phyloP scores from a whole-genome alignment of 2,329 filamentous ascomycete species.

The Hypoxylon rubiginosum region DNA sequence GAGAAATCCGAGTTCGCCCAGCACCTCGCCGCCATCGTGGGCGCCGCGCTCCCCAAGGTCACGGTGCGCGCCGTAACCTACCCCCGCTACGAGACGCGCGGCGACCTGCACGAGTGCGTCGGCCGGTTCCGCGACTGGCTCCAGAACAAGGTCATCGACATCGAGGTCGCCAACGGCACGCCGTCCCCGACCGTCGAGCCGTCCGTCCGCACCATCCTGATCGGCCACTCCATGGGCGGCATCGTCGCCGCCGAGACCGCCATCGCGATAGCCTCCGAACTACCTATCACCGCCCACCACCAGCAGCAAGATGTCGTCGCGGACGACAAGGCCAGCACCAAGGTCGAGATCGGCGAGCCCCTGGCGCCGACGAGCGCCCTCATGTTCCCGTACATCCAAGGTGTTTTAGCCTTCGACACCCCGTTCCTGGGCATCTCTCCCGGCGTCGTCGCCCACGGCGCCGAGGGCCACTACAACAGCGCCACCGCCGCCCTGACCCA shows the following conservation, averaged over 20 bases:
- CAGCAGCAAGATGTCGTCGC: neutral
- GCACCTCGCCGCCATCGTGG: conserved; percentile 75
- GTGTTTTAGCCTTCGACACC: conserved; percentile 92
- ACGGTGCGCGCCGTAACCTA: conserved; percentile 78
- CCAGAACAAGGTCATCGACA: conserved; percentile 90
- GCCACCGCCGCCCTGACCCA: conserved; percentile 77
- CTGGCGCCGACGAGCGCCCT: conserved; percentile 67
- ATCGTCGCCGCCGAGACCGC: conserved; percentile 94
- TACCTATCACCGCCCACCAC: conserved; percentile 59
- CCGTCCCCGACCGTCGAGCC: conserved; percentile 52
- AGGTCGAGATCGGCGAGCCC: conserved; percentile 47
- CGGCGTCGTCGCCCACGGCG: conserved; percentile 85
- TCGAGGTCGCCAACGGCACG: conserved; percentile 81
- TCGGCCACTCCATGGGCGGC: conserved; percentile 73
- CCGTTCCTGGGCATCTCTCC: conserved; percentile 88
- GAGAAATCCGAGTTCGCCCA: conserved; percentile 75
- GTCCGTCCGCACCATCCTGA: conserved; percentile 50
- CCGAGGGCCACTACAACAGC: conserved; percentile 86
- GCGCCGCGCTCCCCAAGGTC: conserved; percentile 76
- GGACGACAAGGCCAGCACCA: conserved; percentile 44
- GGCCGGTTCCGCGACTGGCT: conserved; percentile 84
- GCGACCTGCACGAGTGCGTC: conserved; percentile 79
- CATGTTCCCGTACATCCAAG: conserved; percentile 95
- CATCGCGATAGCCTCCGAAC: conserved; percentile 74
- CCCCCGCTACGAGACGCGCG: conserved; percentile 84